Base-by-base conservation (phyloP, 177 flowering plant genomes). In the Tripterygium wilfordii region DNA sequence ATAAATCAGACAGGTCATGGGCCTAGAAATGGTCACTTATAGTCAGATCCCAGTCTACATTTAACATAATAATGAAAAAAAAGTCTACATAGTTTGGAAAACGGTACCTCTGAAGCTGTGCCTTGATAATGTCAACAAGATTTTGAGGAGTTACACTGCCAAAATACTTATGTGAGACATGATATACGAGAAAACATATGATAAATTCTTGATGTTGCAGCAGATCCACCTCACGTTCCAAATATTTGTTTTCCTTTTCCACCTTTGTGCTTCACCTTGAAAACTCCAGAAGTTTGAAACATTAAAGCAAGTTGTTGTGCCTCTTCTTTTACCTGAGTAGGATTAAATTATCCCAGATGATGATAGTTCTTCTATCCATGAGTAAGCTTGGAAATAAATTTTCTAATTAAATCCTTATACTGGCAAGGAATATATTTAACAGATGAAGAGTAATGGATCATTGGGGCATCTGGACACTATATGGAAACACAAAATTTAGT, bases 241-340 rank as follows among this genome's bases (percentile, higher is more conserved):
- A 90, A 90, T n/a, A 90, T 85, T 54, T 60, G 95, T 64, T 92
- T 88, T 53, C 91, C 91, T 69, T 80, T 84, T 56, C 91, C 94
- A 53, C 88, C 87, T 69, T 87, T 90, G 25, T 91, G 82, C 68
- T 80, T 87, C 67, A 87, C 87, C 70, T 84, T 90, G 67, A 90
- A 85, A 54, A 91, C 81, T 63, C 96, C 98, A 60, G 83, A 76
- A 22, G 95, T 83, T 75, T 90, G 87, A 75, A 87, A 90, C 22
- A 80, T 61, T 18, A 41, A 30, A 46, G 98, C 98, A 31, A 92
- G 80, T 58, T 92, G 88, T 23, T 79, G 76, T 3, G 98, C 98
- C 68, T 84, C 98, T 68, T 92, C 96, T 79, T 77, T 88, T 21
- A 82, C 98, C 98, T 88, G 70, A 64, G 8, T 21, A 35, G 49